Evolutionary conservation across 2,329 filamentous ascomycete species (phyloP).

Genomic region (Colletotrichum karsti): DNA sequence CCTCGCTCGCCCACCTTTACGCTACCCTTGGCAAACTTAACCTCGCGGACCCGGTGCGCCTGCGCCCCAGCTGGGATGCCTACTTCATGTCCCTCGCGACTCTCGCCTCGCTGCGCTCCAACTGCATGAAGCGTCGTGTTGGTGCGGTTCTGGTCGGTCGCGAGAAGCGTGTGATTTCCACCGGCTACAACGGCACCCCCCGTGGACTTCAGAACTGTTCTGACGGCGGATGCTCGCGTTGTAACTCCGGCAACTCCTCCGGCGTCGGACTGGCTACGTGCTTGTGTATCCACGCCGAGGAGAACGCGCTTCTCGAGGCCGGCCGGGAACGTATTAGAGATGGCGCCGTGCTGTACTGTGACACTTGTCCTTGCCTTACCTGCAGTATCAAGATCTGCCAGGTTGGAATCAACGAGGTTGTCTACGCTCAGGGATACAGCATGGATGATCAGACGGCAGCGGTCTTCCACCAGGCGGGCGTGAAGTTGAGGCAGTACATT

Average conservation of each 20-base stretch:
- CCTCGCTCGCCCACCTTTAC: slow-evolving; percentile 76
- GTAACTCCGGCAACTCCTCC: slow-evolving; percentile 76
- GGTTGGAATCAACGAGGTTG: slow-evolving; percentile 94
- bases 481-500: slow-evolving; percentile 86
- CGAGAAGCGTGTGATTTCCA: slow-evolving; percentile 87
- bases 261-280: slow-evolving; percentile 86
- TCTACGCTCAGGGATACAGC: slow-evolving; percentile 92
- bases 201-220: slow-evolving; percentile 89
- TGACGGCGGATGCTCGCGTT: slow-evolving; percentile 88
- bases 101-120: slow-evolving; percentile 87
- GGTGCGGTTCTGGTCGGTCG: slow-evolving; percentile 89
- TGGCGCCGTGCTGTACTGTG: slow-evolving; percentile 87
- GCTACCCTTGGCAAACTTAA: slow-evolving; percentile 77
- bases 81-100: slow-evolving; percentile 99
- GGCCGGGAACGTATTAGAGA: slow-evolving; percentile 89
- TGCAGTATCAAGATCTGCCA: slow-evolving; percentile 99
- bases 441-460: slow-evolving; percentile 88
- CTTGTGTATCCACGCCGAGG: slow-evolving; percentile 96
- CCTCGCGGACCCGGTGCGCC: slow-evolving; percentile 78
- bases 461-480: slow-evolving; percentile 85
- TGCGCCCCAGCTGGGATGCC: slow-evolving; percentile 92
- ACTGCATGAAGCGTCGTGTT: slow-evolving; percentile 98
- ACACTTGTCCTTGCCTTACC: slow-evolving; percentile 95
- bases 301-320: slow-evolving; percentile 95
- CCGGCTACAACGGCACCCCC: slow-evolving; percentile 98